Base-by-base conservation (phyloP, 2,329 filamentous ascomycete genomes). In the Ophiostoma ips region DNA sequence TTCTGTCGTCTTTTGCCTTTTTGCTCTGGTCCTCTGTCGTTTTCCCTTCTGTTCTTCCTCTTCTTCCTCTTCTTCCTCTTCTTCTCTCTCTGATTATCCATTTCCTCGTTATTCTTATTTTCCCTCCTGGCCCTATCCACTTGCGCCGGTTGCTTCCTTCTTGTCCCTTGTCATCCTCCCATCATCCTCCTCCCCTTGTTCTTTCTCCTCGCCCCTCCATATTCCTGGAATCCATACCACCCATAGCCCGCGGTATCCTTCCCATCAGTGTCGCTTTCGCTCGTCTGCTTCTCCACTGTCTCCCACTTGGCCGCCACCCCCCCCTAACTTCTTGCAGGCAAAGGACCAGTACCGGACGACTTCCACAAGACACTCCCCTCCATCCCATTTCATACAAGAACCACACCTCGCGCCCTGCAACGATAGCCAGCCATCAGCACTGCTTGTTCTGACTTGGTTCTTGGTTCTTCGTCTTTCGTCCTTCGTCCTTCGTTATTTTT, bases 311-410 rank as follows among this genome's bases (percentile, higher is more conserved):
- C 63, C 67, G 65, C 65, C 66, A 65, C 47, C 34, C 52, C 53
- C 37, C 53, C 43, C 45, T 47, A 52, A 49, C 45, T 48, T 38
- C 46, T 38, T 37, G 43, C 45, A 18, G 16, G 43, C 36, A 41
- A 52, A 53, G 64, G 63, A 60, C 67, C 68, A 71, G 64, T 73
- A 67, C 71, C 70, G 70, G 67, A 52, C 59, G 51, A 64, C 37
- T 34, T 45, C 66, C 66, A 45, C 68, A 64, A 66, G 63, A 66
- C 66, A 67, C 53, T 62, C 66, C 69, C 68, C 68, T 70, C 68
- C 66, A 68, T 58, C 62, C 66, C 67, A 63, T 64, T 64, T 64
- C 62, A 65, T 68, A 70, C 68, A 71, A 71, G 68, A 70, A 68
- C 65, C 66, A 69, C 66, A 64, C 64, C 62, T 64, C 52, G 58